These are phyloP conservation scores for Centaurea solstitialis DNA, from an alignment of 129 eudicot genomes.

Conservation along the genomic window DNA sequence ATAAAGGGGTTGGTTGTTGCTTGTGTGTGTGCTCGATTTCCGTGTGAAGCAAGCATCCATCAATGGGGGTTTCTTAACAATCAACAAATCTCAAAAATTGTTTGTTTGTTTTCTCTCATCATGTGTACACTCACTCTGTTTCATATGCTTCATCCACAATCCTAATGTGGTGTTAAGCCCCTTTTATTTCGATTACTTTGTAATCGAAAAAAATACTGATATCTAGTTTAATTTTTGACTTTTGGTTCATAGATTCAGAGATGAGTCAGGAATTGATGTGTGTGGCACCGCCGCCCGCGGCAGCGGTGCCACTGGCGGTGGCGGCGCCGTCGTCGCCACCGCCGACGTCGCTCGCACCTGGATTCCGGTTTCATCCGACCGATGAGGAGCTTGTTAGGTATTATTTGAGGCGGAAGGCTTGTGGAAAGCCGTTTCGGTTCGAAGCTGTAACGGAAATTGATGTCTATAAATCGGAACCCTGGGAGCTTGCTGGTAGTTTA, in stretches of 20 bases:
- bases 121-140: background rate
- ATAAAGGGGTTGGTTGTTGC: background rate
- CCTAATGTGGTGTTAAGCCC: slow-evolving; percentile 9
- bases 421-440: slow-evolving; percentile 72
- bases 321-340: slow-evolving; percentile 40
- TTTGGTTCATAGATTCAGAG: background rate
- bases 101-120: slow-evolving; percentile 11
- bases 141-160: slow-evolving; percentile 38
- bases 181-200: slow-evolving; percentile 5
- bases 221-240: background rate
- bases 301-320: slow-evolving; percentile 16
- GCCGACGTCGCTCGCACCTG: slow-evolving; percentile 76
- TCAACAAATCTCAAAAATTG: background rate
- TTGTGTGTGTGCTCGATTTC: slow-evolving; percentile 52
- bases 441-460: slow-evolving; percentile 78
- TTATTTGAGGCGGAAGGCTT: slow-evolving; percentile 69
- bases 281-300: slow-evolving; percentile 15
- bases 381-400: slow-evolving; percentile 85
- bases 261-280: slow-evolving; percentile 59
- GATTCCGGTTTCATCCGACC: slow-evolving; percentile 89
- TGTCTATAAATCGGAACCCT: slow-evolving; percentile 87
- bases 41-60: slow-evolving; percentile 87
- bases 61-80: slow-evolving; percentile 47
- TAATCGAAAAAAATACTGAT: background rate
- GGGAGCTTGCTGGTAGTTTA: slow-evolving; percentile 79